Evolutionary conservation across 352 stramenopile species (phyloP).

Genomic region (Hyaloperonospora arabidopsidis): DNA sequence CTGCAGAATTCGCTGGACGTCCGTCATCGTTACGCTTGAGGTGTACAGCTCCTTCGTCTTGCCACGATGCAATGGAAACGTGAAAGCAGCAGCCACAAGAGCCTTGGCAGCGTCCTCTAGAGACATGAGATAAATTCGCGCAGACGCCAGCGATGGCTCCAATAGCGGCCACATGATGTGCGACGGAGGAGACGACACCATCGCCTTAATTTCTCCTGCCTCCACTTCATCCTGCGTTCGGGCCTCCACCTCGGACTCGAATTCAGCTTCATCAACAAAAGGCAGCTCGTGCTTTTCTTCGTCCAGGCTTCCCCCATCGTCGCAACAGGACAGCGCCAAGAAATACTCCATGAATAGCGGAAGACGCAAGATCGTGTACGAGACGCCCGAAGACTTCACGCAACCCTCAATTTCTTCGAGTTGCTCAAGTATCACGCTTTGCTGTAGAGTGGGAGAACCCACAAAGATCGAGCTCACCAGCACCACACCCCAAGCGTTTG

Average conservation of each 20-base stretch:
- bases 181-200: conserved; percentile 15
- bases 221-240: conserved; percentile 12
- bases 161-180: conserved; percentile 38
- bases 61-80: conserved; percentile 47
- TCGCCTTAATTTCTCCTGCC: conserved; percentile 5
- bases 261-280: conserved; percentile 2
- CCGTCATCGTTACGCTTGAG: conserved; percentile 32
- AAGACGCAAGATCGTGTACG: conserved; percentile 54
- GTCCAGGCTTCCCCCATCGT: conserved; percentile 19
- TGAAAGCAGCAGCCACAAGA: conserved; percentile 39
- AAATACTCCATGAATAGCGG: conserved; percentile 82
- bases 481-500: conserved; percentile 66
- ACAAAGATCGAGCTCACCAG: conserved; percentile 65
- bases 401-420: conserved; percentile 57
- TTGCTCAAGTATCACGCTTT: conserved; percentile 38
- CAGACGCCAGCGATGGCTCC: conserved; percentile 34
- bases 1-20: conserved; percentile 37
- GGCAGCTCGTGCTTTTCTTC: conserved; percentile 26
- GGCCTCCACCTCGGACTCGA: conserved; percentile 6
- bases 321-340: conserved; percentile 32
- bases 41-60: conserved; percentile 45
- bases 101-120: conserved; percentile 51
- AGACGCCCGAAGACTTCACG: conserved; percentile 48
- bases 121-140: conserved; percentile 45
- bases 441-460: conserved; percentile 22